Evolutionary conservation across 2,329 filamentous ascomycete species (phyloP), one percentile per base, ranked within the genome.

Genomic region (Venturia aucupariae): DNA sequence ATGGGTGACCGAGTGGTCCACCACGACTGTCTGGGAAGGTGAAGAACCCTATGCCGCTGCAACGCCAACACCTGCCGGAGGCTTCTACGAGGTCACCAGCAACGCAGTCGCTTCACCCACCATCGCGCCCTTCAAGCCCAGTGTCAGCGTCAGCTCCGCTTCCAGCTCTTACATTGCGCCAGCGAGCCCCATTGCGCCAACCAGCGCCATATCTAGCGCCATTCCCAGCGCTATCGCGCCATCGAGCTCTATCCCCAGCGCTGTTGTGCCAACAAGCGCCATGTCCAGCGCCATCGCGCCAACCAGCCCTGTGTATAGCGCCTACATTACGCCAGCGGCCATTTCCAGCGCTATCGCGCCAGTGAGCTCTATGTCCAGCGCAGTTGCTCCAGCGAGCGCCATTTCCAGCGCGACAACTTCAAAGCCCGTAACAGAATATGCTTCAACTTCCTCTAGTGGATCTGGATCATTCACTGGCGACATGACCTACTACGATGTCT

Each of bases 401-500:
- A n/a, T n/a, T n/a, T n/a, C n/a, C n/a, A n/a, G n/a, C 32, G 27
- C 51, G 10, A 3, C 51, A 22, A n/a, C 61, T 3, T 41, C 60
- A 17, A 30, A 44, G 35, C 46, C 63, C 4, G 41, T 38, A 22
- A 15, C 59, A 17, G n/a, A 10, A 2, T 22, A 19, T 27, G 42
- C n/a, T 6, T 7, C 64, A n/a, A 11, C 38, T 19, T 35, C 48
- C 46, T 60, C 65, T 30, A 30, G 57, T 27, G 24, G 17, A 10
- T 35, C 30, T 30, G 51, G 41, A 13, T 8, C 39, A 15, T 30
- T 11, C 7, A 60, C 60, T 39, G 65, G 65, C 27, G 65, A 67
- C 24, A 60, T 63, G 30, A 67, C 65, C 13, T 64, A 67, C 65
- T 67, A 67, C 54, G 64, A 62, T 30, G 64, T 65, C 35, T n/a